Percentiles rank a stretch among this genome's conserved stretches.
phyloP scores from a whole-genome alignment of 1,284 basidiomycete genomes.

The Phaffia rhodozyma region DNA sequence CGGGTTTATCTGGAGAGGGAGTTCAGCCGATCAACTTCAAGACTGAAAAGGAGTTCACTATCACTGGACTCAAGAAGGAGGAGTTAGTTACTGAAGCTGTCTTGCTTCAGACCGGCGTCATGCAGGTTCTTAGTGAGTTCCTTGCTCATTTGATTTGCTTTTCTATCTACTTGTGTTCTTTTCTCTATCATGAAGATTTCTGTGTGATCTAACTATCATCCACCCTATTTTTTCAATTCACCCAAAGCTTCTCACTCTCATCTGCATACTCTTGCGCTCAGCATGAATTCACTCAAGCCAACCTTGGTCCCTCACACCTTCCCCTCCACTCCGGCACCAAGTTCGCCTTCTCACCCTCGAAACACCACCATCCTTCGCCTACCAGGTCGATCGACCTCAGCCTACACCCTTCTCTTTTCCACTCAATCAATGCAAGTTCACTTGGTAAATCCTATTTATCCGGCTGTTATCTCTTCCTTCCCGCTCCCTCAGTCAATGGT shows the following conservation, averaged over 20 bases:
- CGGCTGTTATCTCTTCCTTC: constrained; percentile 6
- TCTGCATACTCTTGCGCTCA: constrained; percentile 14
- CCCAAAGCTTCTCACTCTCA: constrained; percentile 14
- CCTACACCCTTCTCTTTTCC: constrained; percentile 7
- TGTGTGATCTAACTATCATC: no score
- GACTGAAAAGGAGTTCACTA: not conserved
- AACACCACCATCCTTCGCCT: no score
- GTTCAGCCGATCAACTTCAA: not conserved
- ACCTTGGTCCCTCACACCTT: not conserved
- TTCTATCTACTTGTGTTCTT: no score
- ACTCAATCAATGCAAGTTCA: constrained; percentile 4
- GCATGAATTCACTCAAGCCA: not conserved
- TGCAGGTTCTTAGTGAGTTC: constrained; percentile 10
- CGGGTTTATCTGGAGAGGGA: constrained; percentile 3
- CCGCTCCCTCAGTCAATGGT: constrained; percentile 1
- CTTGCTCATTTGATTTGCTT: not conserved
- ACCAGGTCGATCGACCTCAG: not conserved
- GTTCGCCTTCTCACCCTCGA: constrained; percentile 1
- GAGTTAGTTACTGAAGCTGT: constrained; percentile 7
- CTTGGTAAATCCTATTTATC: constrained; percentile 10
- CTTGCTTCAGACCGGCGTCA: not conserved
- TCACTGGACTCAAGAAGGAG: not conserved
- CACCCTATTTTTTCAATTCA: no score
- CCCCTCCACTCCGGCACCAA: constrained; percentile 5
- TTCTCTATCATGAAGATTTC: not conserved